Percentiles rank a stretch among this genome's conserved stretches.
Conservation (phyloP, 139 green algal species). For the Marvania coccoides region DNA sequence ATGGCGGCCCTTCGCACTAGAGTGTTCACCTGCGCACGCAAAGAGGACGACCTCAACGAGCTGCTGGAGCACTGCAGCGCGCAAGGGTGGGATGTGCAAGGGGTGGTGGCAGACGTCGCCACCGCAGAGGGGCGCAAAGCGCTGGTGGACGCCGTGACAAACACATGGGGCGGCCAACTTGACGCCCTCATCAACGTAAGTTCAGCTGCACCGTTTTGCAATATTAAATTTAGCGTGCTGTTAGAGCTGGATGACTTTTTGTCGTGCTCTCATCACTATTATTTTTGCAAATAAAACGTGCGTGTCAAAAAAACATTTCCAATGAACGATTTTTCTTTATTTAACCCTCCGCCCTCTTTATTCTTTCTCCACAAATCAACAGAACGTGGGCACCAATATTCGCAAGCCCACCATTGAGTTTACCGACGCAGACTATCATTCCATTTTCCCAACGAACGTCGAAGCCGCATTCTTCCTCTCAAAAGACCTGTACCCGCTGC, state of each 20-base stretch:
- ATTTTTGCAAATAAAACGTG: background rate
- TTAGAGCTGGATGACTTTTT: too few relatives aligned
- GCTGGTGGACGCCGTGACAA: slow-evolving; percentile 13
- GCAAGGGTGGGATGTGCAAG: slow-evolving; percentile 25
- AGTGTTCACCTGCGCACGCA: slow-evolving; percentile 49
- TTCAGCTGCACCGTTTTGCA: background rate
- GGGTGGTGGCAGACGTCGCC: slow-evolving; percentile 7
- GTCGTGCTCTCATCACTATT: too few relatives aligned
- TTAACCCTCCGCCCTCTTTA: background rate
- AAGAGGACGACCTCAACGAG: slow-evolving; percentile 19
- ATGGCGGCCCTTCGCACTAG: slow-evolving; percentile 39
- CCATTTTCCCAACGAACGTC: slow-evolving; percentile 72
- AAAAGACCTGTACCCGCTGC: slow-evolving; percentile 46
- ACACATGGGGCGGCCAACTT: background rate
- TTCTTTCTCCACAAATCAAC: slow-evolving; percentile 27
- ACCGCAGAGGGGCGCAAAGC: background rate
- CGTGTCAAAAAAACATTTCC: too few relatives aligned
- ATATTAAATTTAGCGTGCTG: too few relatives aligned
- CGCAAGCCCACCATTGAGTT: slow-evolving; percentile 51
- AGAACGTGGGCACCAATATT: slow-evolving; percentile 79
- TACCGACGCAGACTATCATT: slow-evolving; percentile 56
- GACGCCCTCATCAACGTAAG: slow-evolving; percentile 14
- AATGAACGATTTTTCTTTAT: background rate
- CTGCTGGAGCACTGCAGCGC: slow-evolving; percentile 13
- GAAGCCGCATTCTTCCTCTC: slow-evolving; percentile 63